Percentiles rank a stretch among this genome's conserved stretches.
Conservation (phyloP, 2,329 filamentous ascomycete species). For the Penicillium paneum region DNA sequence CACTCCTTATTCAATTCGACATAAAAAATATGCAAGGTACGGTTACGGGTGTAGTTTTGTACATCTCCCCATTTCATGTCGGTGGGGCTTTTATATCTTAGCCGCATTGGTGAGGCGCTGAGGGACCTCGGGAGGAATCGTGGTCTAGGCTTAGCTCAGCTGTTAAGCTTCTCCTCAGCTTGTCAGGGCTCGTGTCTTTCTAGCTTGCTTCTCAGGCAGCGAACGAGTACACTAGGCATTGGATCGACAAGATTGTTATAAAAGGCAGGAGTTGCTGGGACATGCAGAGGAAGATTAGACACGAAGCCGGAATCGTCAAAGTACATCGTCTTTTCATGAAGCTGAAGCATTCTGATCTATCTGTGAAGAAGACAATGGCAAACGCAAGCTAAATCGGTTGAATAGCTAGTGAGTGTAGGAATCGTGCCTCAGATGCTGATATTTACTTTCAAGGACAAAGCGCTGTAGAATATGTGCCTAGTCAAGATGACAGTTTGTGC, state of each 20-base stretch:
- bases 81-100: neutral
- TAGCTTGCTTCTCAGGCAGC: neutral
- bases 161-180: neutral
- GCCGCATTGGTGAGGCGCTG: neutral
- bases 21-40: neutral
- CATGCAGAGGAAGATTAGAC: no score
- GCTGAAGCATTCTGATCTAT: neutral
- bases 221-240: neutral
- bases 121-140: neutral
- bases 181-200: no score
- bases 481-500: neutral
- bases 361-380: neutral
- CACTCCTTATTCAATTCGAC: neutral
- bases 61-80: neutral
- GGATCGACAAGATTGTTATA: neutral
- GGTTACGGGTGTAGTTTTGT: neutral
- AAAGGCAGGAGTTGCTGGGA: neutral
- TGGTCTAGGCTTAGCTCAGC: neutral
- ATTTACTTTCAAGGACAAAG: neutral
- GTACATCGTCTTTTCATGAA: neutral
- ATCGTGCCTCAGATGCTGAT: neutral
- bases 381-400: neutral
- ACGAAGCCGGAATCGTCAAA: neutral
- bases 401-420: neutral
- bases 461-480: neutral